Conservation (phyloP, 768 basidiomycete species). For the Lactarius quietus region DNA sequence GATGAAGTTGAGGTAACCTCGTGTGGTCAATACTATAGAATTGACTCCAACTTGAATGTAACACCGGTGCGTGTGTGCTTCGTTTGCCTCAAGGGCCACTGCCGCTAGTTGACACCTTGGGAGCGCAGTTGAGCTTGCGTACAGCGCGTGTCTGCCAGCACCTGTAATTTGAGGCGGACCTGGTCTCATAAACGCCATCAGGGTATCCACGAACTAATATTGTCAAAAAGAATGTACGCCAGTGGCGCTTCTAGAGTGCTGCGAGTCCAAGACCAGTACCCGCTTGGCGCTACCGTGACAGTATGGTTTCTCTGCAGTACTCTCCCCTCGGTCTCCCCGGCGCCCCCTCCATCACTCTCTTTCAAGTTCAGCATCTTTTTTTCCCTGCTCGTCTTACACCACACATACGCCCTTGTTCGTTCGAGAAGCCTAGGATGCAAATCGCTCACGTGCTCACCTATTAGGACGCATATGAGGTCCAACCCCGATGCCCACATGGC, state of each 20-base stretch:
- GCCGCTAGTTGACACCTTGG: not conserved
- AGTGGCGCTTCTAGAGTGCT: not conserved
- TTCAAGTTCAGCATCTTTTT: not conserved
- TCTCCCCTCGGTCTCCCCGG: not conserved
- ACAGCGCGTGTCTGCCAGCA: slow-evolving; percentile 1
- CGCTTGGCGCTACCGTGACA: not conserved
- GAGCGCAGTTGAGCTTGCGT: slow-evolving; percentile 6
- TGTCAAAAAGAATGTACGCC: not conserved
- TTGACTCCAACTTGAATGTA: not conserved
- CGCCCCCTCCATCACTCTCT: not conserved
- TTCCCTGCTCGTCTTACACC: not conserved
- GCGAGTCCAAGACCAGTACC: not conserved
- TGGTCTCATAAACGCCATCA: not conserved
- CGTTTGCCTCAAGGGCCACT: not conserved
- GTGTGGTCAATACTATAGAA: not conserved
- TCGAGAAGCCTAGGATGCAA: not conserved
- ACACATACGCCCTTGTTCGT: not conserved
- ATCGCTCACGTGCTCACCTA: not conserved
- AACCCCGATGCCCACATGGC: not conserved
- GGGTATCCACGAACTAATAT: not conserved
- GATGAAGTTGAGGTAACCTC: not conserved
- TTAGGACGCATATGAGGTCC: not conserved
- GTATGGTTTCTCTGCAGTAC: not conserved
- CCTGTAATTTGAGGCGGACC: not conserved
- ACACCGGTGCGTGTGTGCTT: not conserved